Base-by-base conservation (phyloP, 371 early-diverging fungal species). In the Lichtheimia hyalospora region DNA sequence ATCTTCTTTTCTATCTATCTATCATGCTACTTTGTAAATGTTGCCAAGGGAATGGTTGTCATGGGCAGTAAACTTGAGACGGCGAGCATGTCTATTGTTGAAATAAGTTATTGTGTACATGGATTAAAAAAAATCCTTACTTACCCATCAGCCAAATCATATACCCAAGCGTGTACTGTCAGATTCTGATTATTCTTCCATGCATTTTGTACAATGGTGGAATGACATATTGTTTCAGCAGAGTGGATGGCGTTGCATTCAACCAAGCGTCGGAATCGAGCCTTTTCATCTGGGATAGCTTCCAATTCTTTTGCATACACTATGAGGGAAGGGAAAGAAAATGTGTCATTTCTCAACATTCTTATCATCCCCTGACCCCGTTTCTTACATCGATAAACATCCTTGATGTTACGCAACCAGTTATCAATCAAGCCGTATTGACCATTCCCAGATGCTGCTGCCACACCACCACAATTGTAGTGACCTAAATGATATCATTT, bases 401-500 rank as follows among this genome's bases (percentile, higher is more conserved):
- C 89, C 74, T 89, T 88, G 75, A 93, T 84, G 60, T 79, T 82
- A 40, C 84, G 73, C 18, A 93, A 82, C 94, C 94, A 93, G 78
- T 89, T 89, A 72, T 94, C 93, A 44, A 95, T 86, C 54, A 90
- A 68, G 25, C 92, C 94, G 58, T 73, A 88, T 28, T 89, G 89
- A 10, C 75, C 66, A 25, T 75, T 71, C n/a, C 79, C 78, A 57
- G 61, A 65, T 7, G 88, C 84, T 12, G 92, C 90, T 52, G 79
- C 77, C 24, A 94, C 88, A 60, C 96, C 97, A 44, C 94, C 96
- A 71, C 96, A 95, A 25, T 84, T 75, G 61, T 92, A 91, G 70
- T 96, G 96, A 23, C 92, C 82, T 82, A 43, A 2, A 43, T 2
- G 0, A 23, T 15, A 12, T 51, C 18, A 20, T 15, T n/a, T 5